Evolutionary conservation across 2,329 filamentous ascomycete genomes (phyloP).

Genomic region (Colletotrichum simmondsii): DNA sequence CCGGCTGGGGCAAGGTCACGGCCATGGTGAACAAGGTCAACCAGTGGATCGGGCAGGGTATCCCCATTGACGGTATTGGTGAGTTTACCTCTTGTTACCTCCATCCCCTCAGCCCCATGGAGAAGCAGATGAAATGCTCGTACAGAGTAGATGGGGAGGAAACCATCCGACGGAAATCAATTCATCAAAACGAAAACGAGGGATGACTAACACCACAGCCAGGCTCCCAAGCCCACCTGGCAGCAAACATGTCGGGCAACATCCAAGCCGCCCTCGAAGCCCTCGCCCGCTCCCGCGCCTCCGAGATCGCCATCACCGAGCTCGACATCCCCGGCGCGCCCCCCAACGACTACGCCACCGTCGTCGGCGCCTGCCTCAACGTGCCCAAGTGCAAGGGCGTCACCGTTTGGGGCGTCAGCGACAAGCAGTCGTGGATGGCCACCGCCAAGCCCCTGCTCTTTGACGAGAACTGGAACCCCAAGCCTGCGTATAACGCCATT

Average conservation of each 20-base stretch:
- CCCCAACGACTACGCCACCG: conserved; percentile 65
- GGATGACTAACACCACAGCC: not conserved
- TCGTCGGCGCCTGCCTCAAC: conserved; percentile 67
- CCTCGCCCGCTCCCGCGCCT: conserved; percentile 59
- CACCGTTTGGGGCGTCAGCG: conserved; percentile 69
- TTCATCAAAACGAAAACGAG: not conserved
- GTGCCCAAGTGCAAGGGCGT: conserved; percentile 71
- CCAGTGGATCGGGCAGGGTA: conserved; percentile 70
- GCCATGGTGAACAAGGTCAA: conserved; percentile 69
- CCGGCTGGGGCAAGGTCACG: conserved; percentile 67
- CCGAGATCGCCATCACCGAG: conserved; percentile 74
- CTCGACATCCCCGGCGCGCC: conserved; percentile 73
- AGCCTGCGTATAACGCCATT: conserved; percentile 61
- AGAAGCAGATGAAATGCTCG: not conserved
- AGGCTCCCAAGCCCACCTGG: conserved; percentile 66
- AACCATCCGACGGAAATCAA: too few species aligned
- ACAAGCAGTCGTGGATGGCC: conserved; percentile 62
- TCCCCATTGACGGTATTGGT: conserved; percentile 73
- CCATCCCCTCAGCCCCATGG: not conserved
- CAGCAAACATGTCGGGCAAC: conserved; percentile 53
- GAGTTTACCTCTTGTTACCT: not conserved
- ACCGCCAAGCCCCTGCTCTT: conserved; percentile 62
- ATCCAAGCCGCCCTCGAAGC: conserved; percentile 60
- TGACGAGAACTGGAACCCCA: conserved; percentile 61
- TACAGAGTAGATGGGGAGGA: too few species aligned